Conservation (phyloP, 495 filamentous ascomycete genomes). For the Talaromyces adpressus region DNA sequence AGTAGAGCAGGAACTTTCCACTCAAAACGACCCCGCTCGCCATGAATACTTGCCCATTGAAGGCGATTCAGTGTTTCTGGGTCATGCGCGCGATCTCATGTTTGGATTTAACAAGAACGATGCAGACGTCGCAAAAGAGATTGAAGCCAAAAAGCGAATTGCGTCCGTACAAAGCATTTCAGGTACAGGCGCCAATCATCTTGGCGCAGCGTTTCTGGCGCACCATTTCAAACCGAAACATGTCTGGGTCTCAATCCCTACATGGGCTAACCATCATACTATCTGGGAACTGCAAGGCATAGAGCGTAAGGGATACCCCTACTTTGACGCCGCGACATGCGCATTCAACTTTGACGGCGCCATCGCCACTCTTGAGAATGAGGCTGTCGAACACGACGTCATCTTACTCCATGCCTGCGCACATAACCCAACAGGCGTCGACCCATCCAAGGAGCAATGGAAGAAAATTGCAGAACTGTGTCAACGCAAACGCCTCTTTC, state of each 20-base stretch:
- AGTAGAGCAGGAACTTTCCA: conserved; percentile 33
- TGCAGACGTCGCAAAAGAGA: conserved; percentile 15
- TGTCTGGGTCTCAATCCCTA: conserved; percentile 43
- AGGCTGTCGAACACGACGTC: conserved; percentile 35
- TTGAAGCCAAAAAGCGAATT: conserved; percentile 29
- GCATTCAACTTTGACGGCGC: conserved; percentile 42
- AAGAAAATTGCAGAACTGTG: conserved; percentile 42
- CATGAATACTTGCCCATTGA: conserved; percentile 45
- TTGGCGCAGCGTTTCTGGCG: conserved; percentile 80
- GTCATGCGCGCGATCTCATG: conserved; percentile 37
- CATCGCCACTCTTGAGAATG: conserved; percentile 37
- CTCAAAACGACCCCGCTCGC: conserved; percentile 31
- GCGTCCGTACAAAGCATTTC: conserved; percentile 69
- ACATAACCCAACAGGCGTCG: conserved; percentile 50
- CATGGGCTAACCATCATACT: conserved; percentile 44
- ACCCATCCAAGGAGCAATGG: conserved; percentile 48
- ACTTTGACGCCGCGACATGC: conserved; percentile 37
- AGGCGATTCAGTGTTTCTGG: conserved; percentile 36
- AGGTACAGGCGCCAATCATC: conserved; percentile 84
- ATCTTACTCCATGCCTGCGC: conserved; percentile 48
- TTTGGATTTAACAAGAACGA: conserved; percentile 31
- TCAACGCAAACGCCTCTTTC: conserved; percentile 44
- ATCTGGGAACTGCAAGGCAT: conserved; percentile 41
- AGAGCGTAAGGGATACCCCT: conserved; percentile 40
- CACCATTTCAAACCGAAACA: conserved; percentile 36